phyloP scores from a whole-genome alignment of 2,329 filamentous ascomycete genomes.

The Mycosphaerella arachidis region DNA sequence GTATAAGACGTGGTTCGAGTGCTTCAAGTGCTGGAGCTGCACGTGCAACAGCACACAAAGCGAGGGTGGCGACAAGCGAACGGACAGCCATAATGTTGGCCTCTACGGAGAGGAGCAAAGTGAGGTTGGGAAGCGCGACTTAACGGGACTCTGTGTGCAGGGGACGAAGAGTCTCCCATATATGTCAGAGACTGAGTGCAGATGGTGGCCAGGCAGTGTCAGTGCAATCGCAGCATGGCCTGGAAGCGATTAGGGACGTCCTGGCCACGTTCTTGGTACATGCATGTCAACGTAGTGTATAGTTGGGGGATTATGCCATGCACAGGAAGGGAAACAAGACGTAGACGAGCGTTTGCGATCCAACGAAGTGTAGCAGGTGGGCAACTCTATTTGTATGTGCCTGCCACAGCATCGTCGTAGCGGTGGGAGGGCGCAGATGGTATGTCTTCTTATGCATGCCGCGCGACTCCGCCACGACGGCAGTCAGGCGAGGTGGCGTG shows the following conservation, averaged over 20 bases:
- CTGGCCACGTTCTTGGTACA: neutral
- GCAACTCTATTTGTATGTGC: neutral
- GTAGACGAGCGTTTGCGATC: neutral
- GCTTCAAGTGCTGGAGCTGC: neutral
- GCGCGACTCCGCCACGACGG: neutral
- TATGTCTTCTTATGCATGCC: neutral
- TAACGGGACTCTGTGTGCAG: neutral
- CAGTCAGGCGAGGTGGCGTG: neutral
- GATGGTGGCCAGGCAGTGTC: neutral
- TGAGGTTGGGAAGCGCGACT: neutral
- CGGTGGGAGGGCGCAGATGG: neutral
- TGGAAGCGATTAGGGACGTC: neutral
- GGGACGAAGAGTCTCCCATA: neutral
- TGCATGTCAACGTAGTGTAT: neutral
- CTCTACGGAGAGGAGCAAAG: neutral
- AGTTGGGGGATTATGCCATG: neutral
- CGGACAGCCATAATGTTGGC: constrained; percentile 3
- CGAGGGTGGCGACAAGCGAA: neutral
- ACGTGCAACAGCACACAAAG: neutral
- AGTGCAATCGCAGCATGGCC: neutral
- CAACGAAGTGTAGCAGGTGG: neutral
- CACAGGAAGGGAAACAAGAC: neutral
- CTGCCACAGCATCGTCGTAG: neutral
- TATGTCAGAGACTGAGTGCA: neutral
- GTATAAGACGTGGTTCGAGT: constrained; percentile 7